Conservation (phyloP, 768 basidiomycete genomes). For the Rossbeevera mucosa region DNA sequence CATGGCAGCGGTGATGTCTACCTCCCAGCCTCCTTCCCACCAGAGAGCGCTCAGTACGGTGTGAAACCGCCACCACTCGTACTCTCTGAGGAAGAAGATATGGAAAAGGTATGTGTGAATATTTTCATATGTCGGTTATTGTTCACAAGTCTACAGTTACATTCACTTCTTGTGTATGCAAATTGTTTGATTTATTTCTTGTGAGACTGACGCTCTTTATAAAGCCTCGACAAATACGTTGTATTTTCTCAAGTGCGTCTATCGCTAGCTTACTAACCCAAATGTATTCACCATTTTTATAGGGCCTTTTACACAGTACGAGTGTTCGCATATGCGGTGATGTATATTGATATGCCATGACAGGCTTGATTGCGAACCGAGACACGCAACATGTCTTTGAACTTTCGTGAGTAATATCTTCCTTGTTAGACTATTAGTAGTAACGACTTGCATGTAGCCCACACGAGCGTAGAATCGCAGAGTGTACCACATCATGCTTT, state of each 20-base stretch:
- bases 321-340: not conserved
- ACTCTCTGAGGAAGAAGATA: constrained; percentile 41
- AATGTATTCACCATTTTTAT: constrained; percentile 25
- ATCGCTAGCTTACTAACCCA: constrained; percentile 25
- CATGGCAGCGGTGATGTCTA: constrained; percentile 40
- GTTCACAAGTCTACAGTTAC: constrained; percentile 36
- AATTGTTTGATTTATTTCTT: not conserved
- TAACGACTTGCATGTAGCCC: constrained; percentile 25
- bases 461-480: constrained; percentile 53
- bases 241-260: constrained; percentile 26
- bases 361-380: constrained; percentile 23
- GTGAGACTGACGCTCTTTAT: constrained; percentile 39
- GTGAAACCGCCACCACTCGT: constrained; percentile 22
- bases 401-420: constrained; percentile 16
- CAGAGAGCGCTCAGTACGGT: constrained; percentile 25
- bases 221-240: constrained; percentile 32
- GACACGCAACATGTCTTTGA: constrained; percentile 28
- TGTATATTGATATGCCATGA: not conserved
- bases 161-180: constrained; percentile 55
- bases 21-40: constrained; percentile 50
- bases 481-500: constrained; percentile 57
- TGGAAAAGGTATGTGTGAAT: constrained; percentile 39
- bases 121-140: not conserved
- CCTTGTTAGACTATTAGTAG: constrained; percentile 10
- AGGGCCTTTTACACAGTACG: constrained; percentile 25